phyloP scores from a whole-genome alignment of 345 rosid genomes.

The Eutrema yunnanense region DNA sequence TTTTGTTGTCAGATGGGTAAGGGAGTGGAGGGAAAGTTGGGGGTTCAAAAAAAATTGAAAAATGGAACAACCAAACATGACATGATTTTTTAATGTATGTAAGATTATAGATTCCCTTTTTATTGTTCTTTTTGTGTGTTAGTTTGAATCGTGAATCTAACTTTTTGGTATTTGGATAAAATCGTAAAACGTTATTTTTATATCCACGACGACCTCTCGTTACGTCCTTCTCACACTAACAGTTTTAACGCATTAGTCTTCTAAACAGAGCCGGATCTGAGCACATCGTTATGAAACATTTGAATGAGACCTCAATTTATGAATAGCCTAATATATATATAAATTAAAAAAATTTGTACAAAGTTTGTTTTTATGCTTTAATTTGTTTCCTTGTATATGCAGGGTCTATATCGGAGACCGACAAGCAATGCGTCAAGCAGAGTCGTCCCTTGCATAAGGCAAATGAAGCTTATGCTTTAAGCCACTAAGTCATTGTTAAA shows the following conservation, averaged over 20 bases:
- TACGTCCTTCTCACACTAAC: constrained; percentile 21
- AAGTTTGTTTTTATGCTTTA: too few species aligned
- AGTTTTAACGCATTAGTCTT: constrained; percentile 12
- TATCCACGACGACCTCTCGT: constrained; percentile 21
- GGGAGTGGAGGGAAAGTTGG: background rate
- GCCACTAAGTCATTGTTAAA: too few species aligned
- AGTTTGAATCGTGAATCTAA: constrained; percentile 15
- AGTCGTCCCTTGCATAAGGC: too few species aligned
- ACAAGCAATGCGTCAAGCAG: too few species aligned
- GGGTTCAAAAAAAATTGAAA: background rate
- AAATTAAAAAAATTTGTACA: too few species aligned
- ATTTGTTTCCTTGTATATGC: too few species aligned
- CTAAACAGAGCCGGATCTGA: too few species aligned
- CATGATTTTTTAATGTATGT: background rate
- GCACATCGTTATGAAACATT: too few species aligned
- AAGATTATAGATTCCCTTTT: background rate
- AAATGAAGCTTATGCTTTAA: too few species aligned
- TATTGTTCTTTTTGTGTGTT: background rate
- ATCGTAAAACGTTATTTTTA: constrained; percentile 1
- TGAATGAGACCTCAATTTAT: too few species aligned
- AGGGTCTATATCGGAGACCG: too few species aligned
- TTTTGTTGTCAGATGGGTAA: background rate
- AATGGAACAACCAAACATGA: background rate
- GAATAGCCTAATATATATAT: too few species aligned
- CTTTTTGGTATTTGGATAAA: constrained; percentile 8